Evolutionary conservation across 495 filamentous ascomycete species (phyloP).

Genomic region (Neurospora cerealis): DNA sequence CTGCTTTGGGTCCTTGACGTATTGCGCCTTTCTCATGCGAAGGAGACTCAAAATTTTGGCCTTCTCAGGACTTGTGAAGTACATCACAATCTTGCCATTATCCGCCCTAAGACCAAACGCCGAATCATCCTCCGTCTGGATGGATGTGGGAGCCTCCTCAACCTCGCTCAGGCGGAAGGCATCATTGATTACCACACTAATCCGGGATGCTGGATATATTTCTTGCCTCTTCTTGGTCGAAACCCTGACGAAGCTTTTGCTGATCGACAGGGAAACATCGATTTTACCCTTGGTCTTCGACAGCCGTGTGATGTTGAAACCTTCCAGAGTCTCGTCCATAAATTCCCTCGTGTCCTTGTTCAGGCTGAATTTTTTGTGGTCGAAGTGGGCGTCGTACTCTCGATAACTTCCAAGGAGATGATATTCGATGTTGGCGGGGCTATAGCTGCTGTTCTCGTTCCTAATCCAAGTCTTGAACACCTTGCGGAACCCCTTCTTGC

Average conservation of each 20-base stretch:
- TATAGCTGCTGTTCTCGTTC: slow-evolving; percentile 43
- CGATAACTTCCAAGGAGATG: slow-evolving; percentile 48
- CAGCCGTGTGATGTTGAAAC: slow-evolving; percentile 52
- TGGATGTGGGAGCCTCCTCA: slow-evolving; percentile 51
- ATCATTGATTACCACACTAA: slow-evolving; percentile 54
- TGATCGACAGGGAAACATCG: slow-evolving; percentile 54
- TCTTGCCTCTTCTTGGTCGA: slow-evolving; percentile 58
- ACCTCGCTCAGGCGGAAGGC: slow-evolving; percentile 55
- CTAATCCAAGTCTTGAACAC: slow-evolving; percentile 45
- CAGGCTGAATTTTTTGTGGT: slow-evolving; percentile 50
- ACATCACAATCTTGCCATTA: slow-evolving; percentile 58
- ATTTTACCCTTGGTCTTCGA: slow-evolving; percentile 58
- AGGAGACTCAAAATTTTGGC: slow-evolving; percentile 50
- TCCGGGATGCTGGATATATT: slow-evolving; percentile 44
- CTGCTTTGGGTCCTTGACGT: slow-evolving; percentile 47
- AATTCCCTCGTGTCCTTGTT: slow-evolving; percentile 59
- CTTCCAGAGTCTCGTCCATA: slow-evolving; percentile 50
- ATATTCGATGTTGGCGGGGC: slow-evolving; percentile 51
- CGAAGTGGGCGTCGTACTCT: slow-evolving; percentile 55
- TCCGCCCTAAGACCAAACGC: slow-evolving; percentile 56
- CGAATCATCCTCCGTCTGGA: slow-evolving; percentile 55
- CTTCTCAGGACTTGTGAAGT: slow-evolving; percentile 53
- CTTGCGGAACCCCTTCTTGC: slow-evolving; percentile 51
- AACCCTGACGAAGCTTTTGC: slow-evolving; percentile 57
- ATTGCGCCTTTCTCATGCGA: slow-evolving; percentile 47